phyloP scores from a whole-genome alignment of 768 basidiomycete genomes.

The Kwoniella heveanensis region DNA sequence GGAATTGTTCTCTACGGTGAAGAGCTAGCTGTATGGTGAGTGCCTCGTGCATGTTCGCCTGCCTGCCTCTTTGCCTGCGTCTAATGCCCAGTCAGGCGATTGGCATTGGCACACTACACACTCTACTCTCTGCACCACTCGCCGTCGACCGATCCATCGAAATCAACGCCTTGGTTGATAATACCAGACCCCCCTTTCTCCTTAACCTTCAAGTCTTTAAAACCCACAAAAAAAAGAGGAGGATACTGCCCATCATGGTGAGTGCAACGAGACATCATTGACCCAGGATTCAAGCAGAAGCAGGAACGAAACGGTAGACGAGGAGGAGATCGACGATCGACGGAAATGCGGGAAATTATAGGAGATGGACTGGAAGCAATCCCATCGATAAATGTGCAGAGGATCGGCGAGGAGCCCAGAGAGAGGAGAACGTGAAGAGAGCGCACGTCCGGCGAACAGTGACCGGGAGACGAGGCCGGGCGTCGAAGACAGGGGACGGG shows the following conservation, averaged over 20 bases:
- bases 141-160: background rate
- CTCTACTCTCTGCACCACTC: too few relatives aligned
- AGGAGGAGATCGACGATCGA: slow-evolving; percentile 7
- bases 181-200: slow-evolving; percentile 18
- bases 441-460: too few relatives aligned
- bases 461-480: too few relatives aligned
- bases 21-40: too few relatives aligned
- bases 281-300: background rate
- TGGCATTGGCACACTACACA: background rate
- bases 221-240: slow-evolving; percentile 13
- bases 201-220: slow-evolving; percentile 27
- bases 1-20: too few relatives aligned
- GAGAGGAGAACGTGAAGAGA: background rate
- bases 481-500: background rate
- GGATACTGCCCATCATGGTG: slow-evolving; percentile 52
- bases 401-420: background rate
- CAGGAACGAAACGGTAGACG: background rate
- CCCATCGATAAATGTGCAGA: background rate
- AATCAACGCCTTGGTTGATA: slow-evolving; percentile 5
- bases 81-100: background rate
- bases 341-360: background rate
- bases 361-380: background rate
- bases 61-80: background rate
- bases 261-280: slow-evolving; percentile 19
- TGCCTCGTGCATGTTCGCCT: background rate